Percentiles rank a stretch among this genome's conserved stretches.
phyloP scores from a whole-genome alignment of 139 green algal species.

The Edaphochlamys debaryana region DNA sequence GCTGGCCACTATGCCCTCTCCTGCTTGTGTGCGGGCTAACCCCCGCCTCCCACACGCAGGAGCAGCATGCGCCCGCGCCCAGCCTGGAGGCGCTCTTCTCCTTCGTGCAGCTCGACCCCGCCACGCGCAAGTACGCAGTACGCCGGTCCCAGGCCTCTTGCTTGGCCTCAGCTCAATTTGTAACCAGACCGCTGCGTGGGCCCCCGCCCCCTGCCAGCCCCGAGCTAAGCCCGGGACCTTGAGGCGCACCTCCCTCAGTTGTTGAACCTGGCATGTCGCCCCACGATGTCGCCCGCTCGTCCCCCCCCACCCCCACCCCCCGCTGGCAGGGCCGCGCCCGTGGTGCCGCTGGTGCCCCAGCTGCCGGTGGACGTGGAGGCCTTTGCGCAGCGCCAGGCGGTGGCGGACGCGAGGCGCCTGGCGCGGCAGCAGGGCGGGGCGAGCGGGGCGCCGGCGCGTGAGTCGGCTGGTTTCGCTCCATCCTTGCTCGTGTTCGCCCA shows the following conservation, averaged over 20 bases:
- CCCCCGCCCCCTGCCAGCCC: too few species aligned
- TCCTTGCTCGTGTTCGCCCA: too few species aligned
- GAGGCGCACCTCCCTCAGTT: too few species aligned
- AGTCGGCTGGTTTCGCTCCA: background rate
- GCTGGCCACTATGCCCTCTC: too few species aligned
- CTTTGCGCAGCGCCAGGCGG: slow-evolving; percentile 60
- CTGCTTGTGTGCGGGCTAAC: too few species aligned
- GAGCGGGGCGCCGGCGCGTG: background rate
- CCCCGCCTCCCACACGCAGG: background rate
- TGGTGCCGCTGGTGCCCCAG: slow-evolving; percentile 51
- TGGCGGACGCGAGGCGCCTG: slow-evolving; percentile 59
- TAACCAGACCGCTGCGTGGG: too few species aligned
- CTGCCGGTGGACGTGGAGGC: slow-evolving; percentile 46
- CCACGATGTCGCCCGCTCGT: too few species aligned
- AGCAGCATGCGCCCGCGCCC: slow-evolving; percentile 28
- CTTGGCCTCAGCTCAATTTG: too few species aligned
- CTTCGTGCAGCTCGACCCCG: slow-evolving; percentile 81
- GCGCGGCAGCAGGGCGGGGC: slow-evolving; percentile 41
- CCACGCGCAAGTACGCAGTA: slow-evolving; percentile 16
- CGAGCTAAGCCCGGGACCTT: too few species aligned
- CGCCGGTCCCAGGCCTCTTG: too few species aligned
- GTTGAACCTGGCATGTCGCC: too few species aligned
- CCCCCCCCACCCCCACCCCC: too few species aligned
- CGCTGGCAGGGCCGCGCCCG: background rate
- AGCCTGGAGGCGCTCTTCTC: slow-evolving; percentile 74